Percentiles rank a stretch among this genome's conserved stretches.
Evolutionary conservation across 129 eudicot genomes (phyloP).

Genomic region (Lactuca sativa): DNA sequence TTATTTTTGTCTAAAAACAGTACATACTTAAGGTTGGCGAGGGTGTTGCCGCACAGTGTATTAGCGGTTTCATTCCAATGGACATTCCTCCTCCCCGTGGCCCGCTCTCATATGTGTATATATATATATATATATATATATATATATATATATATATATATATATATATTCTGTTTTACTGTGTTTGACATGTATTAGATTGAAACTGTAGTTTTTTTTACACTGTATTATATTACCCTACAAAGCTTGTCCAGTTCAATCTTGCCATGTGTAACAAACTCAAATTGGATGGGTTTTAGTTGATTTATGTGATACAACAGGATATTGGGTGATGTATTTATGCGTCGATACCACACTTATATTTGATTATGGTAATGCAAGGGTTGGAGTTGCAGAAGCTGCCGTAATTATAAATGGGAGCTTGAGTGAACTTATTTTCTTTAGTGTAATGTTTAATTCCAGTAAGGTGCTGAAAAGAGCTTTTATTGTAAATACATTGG

Average conservation of each 20-base stretch:
- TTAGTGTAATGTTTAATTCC: not conserved
- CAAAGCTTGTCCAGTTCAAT: no score
- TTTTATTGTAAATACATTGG: no score
- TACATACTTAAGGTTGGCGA: constrained; percentile 34
- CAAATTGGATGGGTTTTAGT: not conserved
- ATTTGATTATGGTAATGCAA: constrained; percentile 56
- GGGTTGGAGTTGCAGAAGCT: constrained; percentile 73
- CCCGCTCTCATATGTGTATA: constrained; percentile 33
- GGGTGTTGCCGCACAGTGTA: constrained; percentile 28
- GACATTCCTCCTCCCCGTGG: constrained; percentile 44
- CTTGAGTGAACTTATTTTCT: not conserved
- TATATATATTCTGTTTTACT: not conserved
- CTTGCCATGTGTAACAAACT: no score
- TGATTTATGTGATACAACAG: constrained; percentile 41
- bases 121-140: no score
- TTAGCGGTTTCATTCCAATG: constrained; percentile 38
- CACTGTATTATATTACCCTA: no score
- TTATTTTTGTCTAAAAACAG: constrained; percentile 14
- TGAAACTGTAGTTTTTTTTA: no score
- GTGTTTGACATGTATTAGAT: no score
- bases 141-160: no score
- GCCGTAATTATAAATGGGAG: constrained; percentile 31
- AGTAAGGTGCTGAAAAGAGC: not conserved
- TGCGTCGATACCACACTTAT: constrained; percentile 83
- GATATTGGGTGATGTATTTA: constrained; percentile 79